Evolutionary conservation across 768 basidiomycete genomes (phyloP), one percentile per base, ranked within the genome.

Genomic region (Boletus sp.): DNA sequence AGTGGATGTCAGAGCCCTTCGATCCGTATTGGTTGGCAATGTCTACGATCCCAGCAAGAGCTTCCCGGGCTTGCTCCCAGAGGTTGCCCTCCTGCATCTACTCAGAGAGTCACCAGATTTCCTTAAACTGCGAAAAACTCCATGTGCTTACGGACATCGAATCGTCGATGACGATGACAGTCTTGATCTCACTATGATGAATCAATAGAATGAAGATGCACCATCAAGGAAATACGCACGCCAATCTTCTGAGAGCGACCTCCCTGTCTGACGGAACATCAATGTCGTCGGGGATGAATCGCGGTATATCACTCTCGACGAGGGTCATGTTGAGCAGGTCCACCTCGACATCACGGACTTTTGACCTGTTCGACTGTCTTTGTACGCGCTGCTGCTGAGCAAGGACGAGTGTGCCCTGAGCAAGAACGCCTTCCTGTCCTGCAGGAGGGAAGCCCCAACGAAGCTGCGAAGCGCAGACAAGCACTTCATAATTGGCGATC

Each of bases 81-180:
- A 76, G 64, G 20, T 53, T 58, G 24, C 73, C 76, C 47, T 74
- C 77, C n/a, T 64, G 53, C 78, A 79, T 78, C 75, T 75, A 52
- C 36, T 9, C 36, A n/a, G 18, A 20, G 2, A 18, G 39, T 61
- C 57, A 56, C 40, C 32, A 32, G 4, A n/a, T 11, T 7, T 18
- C 5, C 15, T 15, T n/a, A 15, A 50, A 24, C 11, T 1, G 6
- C 17, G 18, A 4, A 18, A 5, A 11, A 0, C n/a, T n/a, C n/a
- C n/a, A 37, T 30, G 12, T 17, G 59, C 66, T 47, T n/a, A 73
- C 74, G 2, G 78, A 77, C 51, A 73, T 63, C 1, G 77, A 78
- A 48, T 78, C 78, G 46, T 77, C 73, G n/a, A 78, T 62, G 40
- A 78, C 57, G 41, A 78, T 67, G 42, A 78, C 74, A 17, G 77